phyloP scores from a whole-genome alignment of 2,329 filamentous ascomycete genomes.

The Paraphaeosphaeria sporulosa region DNA sequence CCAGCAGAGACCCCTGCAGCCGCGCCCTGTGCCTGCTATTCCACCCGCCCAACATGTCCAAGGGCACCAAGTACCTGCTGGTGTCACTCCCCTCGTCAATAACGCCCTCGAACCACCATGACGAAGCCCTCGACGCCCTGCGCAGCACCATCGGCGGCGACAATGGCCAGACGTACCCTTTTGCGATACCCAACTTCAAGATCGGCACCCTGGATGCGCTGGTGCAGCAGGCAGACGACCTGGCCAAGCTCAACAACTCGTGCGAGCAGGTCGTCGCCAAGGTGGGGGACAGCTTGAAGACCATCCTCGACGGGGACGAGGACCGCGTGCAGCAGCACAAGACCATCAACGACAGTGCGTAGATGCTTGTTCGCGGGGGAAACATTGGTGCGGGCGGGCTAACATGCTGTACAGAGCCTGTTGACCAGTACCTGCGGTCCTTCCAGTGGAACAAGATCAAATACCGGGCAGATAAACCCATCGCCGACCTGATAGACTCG shows the following conservation, averaged over 20 bases:
- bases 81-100: constrained; percentile 90
- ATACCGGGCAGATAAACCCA: constrained; percentile 89
- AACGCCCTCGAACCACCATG: constrained; percentile 78
- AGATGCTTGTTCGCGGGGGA: neutral
- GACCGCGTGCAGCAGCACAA: constrained; percentile 85
- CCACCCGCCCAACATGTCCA: constrained; percentile 50
- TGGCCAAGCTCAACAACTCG: constrained; percentile 82
- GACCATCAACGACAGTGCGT: constrained; percentile 85
- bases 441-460: constrained; percentile 99
- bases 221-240: constrained; percentile 94
- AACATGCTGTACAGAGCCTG: constrained; percentile 72
- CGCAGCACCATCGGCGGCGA: constrained; percentile 75
- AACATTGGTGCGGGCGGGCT: constrained; percentile 10
- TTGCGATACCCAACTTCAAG: constrained; percentile 92
- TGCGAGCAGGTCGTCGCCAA: constrained; percentile 87
- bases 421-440: constrained; percentile 86
- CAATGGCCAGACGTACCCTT: constrained; percentile 77
- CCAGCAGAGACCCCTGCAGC: constrained; percentile 14
- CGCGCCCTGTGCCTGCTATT: constrained; percentile 24
- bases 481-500: constrained; percentile 84
- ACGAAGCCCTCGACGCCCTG: constrained; percentile 81
- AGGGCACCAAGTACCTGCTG: constrained; percentile 75
- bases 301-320: constrained; percentile 83
- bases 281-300: constrained; percentile 83
- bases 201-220: constrained; percentile 95